These are phyloP conservation scores for Hypoxylon fragiforme DNA, from an alignment of 495 filamentous ascomycete genomes.

Conservation along the genomic window DNA sequence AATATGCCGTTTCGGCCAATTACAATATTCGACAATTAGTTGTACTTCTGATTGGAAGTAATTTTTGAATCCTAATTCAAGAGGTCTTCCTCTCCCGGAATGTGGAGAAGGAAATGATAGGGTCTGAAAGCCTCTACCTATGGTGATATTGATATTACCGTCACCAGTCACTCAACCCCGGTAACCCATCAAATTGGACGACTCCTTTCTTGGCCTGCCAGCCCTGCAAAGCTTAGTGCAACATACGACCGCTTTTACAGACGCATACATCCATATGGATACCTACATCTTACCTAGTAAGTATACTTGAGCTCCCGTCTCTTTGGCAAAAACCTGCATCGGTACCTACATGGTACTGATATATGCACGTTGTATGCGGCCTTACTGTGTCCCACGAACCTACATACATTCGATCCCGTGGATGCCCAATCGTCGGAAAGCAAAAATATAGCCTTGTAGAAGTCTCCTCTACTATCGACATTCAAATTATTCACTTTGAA, in stretches of 20 bases:
- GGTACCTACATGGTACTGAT: conserved; percentile 27
- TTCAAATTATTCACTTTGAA: no score
- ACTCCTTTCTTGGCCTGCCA: conserved; percentile 22
- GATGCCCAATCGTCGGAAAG: conserved; percentile 40
- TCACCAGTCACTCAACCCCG: conserved; percentile 26
- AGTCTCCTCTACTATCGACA: conserved; percentile 8
- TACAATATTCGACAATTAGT: conserved; percentile 16
- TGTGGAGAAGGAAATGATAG: conserved; percentile 36
- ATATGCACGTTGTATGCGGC: conserved; percentile 36
- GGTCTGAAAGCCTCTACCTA: conserved; percentile 9
- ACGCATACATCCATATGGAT: no score
- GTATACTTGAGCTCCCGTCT: conserved; percentile 5
- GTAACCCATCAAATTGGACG: conserved; percentile 25
- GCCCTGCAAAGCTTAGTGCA: conserved; percentile 21
- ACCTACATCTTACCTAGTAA: no score
- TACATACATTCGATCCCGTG: conserved; percentile 32
- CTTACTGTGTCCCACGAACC: conserved; percentile 37
- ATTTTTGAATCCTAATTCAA: conserved; percentile 20
- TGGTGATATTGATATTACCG: conserved; percentile 14
- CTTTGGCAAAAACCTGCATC: conserved; percentile 11
- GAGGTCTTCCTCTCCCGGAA: conserved; percentile 33
- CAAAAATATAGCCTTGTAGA: conserved; percentile 23
- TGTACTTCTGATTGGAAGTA: conserved; percentile 34
- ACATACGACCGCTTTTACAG: conserved; percentile 13
- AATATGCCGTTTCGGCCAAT: conserved; percentile 30